Base-by-base conservation (phyloP, 257 asterid genomes). In the Henckelia pumila region DNA sequence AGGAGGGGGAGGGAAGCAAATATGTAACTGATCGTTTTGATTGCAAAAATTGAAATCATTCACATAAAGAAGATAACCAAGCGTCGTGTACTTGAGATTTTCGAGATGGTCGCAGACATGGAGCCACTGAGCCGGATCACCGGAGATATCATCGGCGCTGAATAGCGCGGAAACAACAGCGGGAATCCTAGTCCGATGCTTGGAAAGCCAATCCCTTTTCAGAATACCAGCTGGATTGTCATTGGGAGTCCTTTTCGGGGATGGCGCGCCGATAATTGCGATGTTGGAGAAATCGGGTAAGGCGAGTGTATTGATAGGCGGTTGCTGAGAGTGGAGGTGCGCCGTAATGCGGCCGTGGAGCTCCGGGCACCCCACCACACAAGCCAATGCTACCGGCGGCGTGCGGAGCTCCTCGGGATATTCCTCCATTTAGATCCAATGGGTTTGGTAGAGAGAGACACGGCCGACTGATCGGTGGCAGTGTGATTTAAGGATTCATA, bases 121-220 rank as follows among this genome's bases (percentile, higher is more conserved):
- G 24, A 77, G 93, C 99, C 97, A 91, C 82, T 85, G 96, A 74
- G 96, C 88, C 32, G 99, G 99, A 74, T 94, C 96, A 16, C 95
- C 97, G 6, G 84, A 84, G 50, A 94, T 85, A 68, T 91, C 78
- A 64, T 75, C 82, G 28, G 91, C 82, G 82, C 76, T 79, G 68
- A 88, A 94, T 0, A 94, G 74, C 35, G 96, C 96, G 1, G 95
- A 95, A 19, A 88, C 96, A 29, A 88, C 96, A 10, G 96, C 85
- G 1, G 97, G 99, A 32, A 91, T 85, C 78, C 86, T 81, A 58
- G 97, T 94, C 61, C 99, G 88, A 80, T 94, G 99, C 89, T 94
- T 94, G 10, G 87, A 66, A 8, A 91, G 85, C 99, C 99, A 94
- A 63, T 88, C 99, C 14, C 86, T 76, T 75, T 76, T 84, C 67